Base-by-base conservation (phyloP, 2,329 filamentous ascomycete genomes). In the Pseudogymnoascus sp. region DNA sequence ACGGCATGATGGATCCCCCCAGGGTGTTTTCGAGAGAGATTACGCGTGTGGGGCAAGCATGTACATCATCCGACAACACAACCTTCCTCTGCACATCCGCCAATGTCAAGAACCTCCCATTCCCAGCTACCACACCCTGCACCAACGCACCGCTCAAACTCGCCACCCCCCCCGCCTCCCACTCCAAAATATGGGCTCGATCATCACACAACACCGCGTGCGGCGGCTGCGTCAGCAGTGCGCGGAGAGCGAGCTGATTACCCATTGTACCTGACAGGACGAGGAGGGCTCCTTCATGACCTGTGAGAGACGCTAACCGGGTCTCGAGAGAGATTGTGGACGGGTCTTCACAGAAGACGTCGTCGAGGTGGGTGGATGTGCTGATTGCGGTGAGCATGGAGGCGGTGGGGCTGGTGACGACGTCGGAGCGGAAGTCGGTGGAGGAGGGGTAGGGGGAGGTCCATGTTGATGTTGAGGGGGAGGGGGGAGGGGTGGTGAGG, bases 241-340 rank as follows among this genome's bases (percentile, higher is more conserved):
- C 82, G 38, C 92, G 85, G 42, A 96, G 81, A 0, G 89, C 87
- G 16, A 97, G 79, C 74, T 96, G 92, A 76, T 97, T 97, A 38
- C 91, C 92, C 92, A 96, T 96, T 4, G 92, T 96, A 2, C 93
- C 93, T 0, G 90, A 93, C 64, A 95, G 80, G 62, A 96, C 90
- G 62, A 96, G 86, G 4, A 97, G 79, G 0, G 84, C 89, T 6
- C 85, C 85, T 70, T 92, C 88, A 69, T 96, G 92, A 68, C 85
- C 85, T 0, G 90, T 84, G 2, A 95, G 81, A 31, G 81, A 73
- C 18, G 91, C 90, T 47, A 95, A 81, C 73, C 89, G 87, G 50
- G 81, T 76, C 74, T 97, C 90, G 44, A 97, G 84, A 23, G 83
- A 80, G 60, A 82, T 85, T 1, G 93, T 97, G 0, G 88, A 91